Evolutionary conservation across 495 filamentous ascomycete species (phyloP), one percentile per base, ranked within the genome.

Genomic region (Gamarada debralockiae): DNA sequence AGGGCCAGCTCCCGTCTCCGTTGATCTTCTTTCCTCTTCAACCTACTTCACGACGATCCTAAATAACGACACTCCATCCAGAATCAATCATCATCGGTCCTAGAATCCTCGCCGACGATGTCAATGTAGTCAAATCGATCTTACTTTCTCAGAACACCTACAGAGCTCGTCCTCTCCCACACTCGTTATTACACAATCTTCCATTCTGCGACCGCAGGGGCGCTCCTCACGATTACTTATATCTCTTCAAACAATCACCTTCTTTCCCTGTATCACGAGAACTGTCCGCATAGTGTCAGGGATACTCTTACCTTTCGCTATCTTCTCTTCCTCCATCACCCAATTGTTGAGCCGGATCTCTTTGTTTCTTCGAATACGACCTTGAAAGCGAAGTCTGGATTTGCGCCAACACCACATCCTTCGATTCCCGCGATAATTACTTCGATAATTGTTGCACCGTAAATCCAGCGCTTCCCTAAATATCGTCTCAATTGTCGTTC

Each of bases 121-220:
- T 39, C 36, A 14, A 39, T 39, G 36, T 39, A 39, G 36, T 39
- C 36, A 18, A 39, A 6, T 5, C 36, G 4, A 13, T 50, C 25
- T n/a, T 3, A 25, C 34, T n/a, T 41, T 20, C 23, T 44, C 21
- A 8, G 23, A 22, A 44, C 23, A 44, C 23, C 41, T 44, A 7
- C 20, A 44, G 41, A 44, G 41, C 10, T 44, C 13, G 23, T 34
- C 18, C 41, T 44, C 41, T 44, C 22, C 41, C 20, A 44, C 41
- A 44, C 17, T 44, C 41, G 41, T 44, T 44, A 51, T 2, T 27
- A 34, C 29, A 7, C 36, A 14, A 14, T 18, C 36, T 29, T 10
- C 36, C 14, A 5, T 39, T 13, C 14, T 39, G 29, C 29, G 29
- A 34, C 29, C 29, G 29, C 29, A 34, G 29, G n/a, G n/a, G 7